phyloP scores from a whole-genome alignment of 306 rosid genomes.

The Corylus heterophylla region DNA sequence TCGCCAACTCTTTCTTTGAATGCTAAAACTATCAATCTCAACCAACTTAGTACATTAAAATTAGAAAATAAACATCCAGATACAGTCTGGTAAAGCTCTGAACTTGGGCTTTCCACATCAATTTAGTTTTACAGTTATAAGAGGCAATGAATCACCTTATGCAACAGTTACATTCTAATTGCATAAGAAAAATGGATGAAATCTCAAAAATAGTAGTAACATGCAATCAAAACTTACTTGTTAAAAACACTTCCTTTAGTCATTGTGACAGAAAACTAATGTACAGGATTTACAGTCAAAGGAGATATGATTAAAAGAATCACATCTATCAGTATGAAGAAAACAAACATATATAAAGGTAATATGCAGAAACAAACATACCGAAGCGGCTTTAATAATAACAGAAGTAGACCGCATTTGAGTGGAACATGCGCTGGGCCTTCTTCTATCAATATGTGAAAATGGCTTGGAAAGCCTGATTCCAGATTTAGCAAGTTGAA shows the following conservation, averaged over 20 bases:
- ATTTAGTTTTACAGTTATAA: too few species aligned
- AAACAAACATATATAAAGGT: constrained; percentile 2
- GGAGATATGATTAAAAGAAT: not conserved
- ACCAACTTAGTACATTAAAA: not conserved
- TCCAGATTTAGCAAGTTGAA: constrained; percentile 19
- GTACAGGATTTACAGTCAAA: not conserved
- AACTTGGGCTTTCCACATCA: not conserved
- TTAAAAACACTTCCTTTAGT: not conserved
- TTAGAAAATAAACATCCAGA: not conserved
- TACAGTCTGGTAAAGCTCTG: not conserved
- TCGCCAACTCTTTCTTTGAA: not conserved
- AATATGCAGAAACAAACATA: constrained; percentile 34
- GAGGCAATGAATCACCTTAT: not conserved
- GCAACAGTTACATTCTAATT: not conserved
- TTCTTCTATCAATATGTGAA: constrained; percentile 14
- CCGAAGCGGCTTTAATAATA: constrained; percentile 55
- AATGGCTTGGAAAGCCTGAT: not conserved
- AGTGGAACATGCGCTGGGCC: constrained; percentile 4
- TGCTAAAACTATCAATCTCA: not conserved
- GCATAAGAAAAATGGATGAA: not conserved
- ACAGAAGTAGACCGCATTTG: constrained; percentile 35
- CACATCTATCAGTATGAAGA: not conserved
- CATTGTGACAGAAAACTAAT: not conserved
- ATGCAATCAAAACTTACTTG: not conserved
- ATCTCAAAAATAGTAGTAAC: not conserved